A percentile compares a stretch with the other conserved stretches of the same genome.
Evolutionary conservation across 768 basidiomycete genomes (phyloP).

Genomic region (Podaxis carcinomalis): DNA sequence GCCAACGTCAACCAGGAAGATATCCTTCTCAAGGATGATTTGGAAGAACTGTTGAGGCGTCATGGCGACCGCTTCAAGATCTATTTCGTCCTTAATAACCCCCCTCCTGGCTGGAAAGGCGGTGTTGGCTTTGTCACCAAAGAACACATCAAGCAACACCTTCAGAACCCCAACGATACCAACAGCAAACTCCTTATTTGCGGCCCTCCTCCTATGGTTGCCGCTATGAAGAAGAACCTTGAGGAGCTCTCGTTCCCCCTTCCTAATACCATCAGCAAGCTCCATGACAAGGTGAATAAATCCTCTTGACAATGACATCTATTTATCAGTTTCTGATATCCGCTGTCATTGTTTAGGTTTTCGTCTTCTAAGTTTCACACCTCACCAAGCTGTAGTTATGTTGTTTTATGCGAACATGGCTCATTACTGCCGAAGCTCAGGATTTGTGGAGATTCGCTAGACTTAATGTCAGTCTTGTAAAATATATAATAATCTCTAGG

Average conservation of each 20-base stretch:
- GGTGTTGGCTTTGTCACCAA: constrained; percentile 92
- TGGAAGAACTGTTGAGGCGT: constrained; percentile 69
- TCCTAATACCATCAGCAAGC: constrained; percentile 89
- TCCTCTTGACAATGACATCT: constrained; percentile 8
- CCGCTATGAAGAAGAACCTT: constrained; percentile 73
- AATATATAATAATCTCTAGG: not conserved
- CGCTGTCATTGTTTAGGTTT: constrained; percentile 27
- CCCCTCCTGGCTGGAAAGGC: constrained; percentile 80
- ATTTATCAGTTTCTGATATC: constrained; percentile 5
- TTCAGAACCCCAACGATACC: constrained; percentile 59
- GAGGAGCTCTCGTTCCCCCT: constrained; percentile 83
- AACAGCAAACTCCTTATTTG: constrained; percentile 86
- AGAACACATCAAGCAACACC: constrained; percentile 80
- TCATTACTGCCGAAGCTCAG: not conserved
- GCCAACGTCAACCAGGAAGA: constrained; percentile 94
- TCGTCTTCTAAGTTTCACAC: constrained; percentile 33
- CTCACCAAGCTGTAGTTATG: not conserved
- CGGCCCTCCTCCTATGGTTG: constrained; percentile 59
- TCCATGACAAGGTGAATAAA: constrained; percentile 70
- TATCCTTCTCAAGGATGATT: constrained; percentile 85
- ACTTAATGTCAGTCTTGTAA: not conserved
- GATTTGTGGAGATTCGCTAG: not conserved
- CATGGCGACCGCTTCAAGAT: constrained; percentile 64
- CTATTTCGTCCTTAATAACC: constrained; percentile 92
- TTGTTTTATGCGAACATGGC: not conserved